These are phyloP conservation scores for Galium porrigens DNA, from an alignment of 305 asterid species.

Conservation along the genomic window DNA sequence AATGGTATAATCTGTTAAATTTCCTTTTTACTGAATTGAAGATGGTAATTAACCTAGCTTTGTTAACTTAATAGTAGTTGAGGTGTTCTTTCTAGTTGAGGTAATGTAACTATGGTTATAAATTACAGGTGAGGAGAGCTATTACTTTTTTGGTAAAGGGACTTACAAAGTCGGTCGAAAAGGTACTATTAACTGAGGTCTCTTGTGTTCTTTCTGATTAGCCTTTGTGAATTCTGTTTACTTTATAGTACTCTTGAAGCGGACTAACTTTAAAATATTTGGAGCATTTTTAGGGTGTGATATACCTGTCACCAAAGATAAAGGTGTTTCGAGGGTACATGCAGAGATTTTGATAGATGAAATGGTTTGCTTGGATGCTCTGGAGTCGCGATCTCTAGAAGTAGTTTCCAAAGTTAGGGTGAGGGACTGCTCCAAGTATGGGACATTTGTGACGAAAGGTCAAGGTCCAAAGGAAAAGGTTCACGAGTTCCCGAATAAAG, in stretches of 20 bases:
- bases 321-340: slow-evolving; percentile 90
- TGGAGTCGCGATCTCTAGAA: slow-evolving; percentile 28
- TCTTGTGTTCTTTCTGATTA: not conserved
- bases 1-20: not conserved
- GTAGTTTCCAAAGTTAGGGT: slow-evolving; percentile 48
- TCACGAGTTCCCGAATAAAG: slow-evolving; percentile 61
- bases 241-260: not conserved
- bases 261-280: slow-evolving; percentile 2
- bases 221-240: not conserved
- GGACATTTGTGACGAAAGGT: slow-evolving; percentile 50
- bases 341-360: slow-evolving; percentile 77
- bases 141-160: slow-evolving; percentile 63
- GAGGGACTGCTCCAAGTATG: slow-evolving; percentile 83
- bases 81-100: slow-evolving; percentile 5
- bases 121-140: slow-evolving; percentile 61
- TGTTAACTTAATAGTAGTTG: not conserved
- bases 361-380: slow-evolving; percentile 50
- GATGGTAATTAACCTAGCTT: not conserved
- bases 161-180: slow-evolving; percentile 84
- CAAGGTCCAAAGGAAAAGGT: slow-evolving; percentile 48
- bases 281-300: slow-evolving; percentile 54
- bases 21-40: not conserved
- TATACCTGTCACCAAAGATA: slow-evolving; percentile 61
- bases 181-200: slow-evolving; percentile 30
- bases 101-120: slow-evolving; percentile 12